Evolutionary conservation across 306 rosid species (phyloP).

Genomic region (Trifolium pratense): DNA sequence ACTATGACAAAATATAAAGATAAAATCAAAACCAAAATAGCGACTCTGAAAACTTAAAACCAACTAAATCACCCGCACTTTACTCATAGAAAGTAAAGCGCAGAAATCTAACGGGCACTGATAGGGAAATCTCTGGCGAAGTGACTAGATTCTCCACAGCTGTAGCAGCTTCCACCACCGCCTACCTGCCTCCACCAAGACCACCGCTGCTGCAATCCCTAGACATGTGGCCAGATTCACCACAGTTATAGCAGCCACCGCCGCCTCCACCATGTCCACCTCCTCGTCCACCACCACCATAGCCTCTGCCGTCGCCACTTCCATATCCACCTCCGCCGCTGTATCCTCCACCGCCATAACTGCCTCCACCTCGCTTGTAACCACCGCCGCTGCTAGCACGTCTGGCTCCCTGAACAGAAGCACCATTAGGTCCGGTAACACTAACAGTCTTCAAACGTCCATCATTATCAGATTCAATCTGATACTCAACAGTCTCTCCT

Average conservation of each 20-base stretch:
- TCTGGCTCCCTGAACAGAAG: slow-evolving; percentile 64
- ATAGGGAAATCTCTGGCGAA: slow-evolving; percentile 49
- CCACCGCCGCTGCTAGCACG: slow-evolving; percentile 28
- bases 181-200: slow-evolving; percentile 43
- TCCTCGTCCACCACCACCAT: slow-evolving; percentile 35
- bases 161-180: slow-evolving; percentile 53
- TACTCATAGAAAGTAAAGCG: neutral
- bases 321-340: slow-evolving; percentile 27
- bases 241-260: slow-evolving; percentile 47
- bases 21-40: neutral
- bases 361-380: neutral
- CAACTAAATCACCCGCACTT: neutral
- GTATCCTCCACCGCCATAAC: neutral
- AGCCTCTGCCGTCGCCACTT: neutral
- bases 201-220: slow-evolving; percentile 48
- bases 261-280: slow-evolving; percentile 44
- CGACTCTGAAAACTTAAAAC: slow-evolving; percentile 10
- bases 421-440: slow-evolving; percentile 73
- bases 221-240: slow-evolving; percentile 47
- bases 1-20: neutral
- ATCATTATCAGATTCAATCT: slow-evolving; percentile 57
- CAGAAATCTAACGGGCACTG: slow-evolving; percentile 23
- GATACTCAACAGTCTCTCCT: slow-evolving; percentile 77
- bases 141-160: slow-evolving; percentile 50
- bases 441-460: slow-evolving; percentile 86